phyloP scores from a whole-genome alignment of 805 yeast species.

The Starmerella sirachaensis region DNA sequence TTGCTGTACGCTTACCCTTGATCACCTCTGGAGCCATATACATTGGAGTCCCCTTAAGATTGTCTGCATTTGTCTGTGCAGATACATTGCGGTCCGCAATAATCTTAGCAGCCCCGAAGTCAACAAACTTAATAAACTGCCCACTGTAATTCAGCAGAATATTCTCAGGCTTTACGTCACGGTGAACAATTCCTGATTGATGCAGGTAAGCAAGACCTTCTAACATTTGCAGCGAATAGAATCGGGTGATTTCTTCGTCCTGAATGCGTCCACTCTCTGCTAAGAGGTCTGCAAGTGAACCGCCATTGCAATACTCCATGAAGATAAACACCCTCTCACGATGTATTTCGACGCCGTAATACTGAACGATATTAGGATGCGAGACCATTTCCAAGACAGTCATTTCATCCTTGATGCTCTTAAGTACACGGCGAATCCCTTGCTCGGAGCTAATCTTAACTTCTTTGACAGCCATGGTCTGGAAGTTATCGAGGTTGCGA shows the following conservation, averaged over 20 bases:
- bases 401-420: constrained; percentile 91
- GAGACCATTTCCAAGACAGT: constrained; percentile 86
- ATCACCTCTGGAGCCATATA: constrained; percentile 97
- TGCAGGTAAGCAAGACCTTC: constrained; percentile 94
- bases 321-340: constrained; percentile 88
- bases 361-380: constrained; percentile 94
- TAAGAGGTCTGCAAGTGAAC: constrained; percentile 71
- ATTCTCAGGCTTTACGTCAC: constrained; percentile 94
- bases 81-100: constrained; percentile 31
- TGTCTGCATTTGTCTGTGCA: constrained; percentile 20
- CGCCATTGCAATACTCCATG: constrained; percentile 97
- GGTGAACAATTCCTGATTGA: constrained; percentile 88
- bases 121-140: constrained; percentile 91
- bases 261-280: constrained; percentile 82
- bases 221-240: constrained; percentile 80
- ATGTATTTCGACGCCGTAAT: constrained; percentile 94
- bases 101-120: constrained; percentile 95
- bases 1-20: constrained; percentile 48
- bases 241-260: constrained; percentile 84
- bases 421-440: constrained; percentile 70
- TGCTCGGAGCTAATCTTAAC: constrained; percentile 81
- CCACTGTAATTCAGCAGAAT: constrained; percentile 67
- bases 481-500: constrained; percentile 85
- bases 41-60: constrained; percentile 91
- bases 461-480: constrained; percentile 93